These are phyloP conservation scores for Stenogyne calaminthoides DNA, from an alignment of 305 asterid species.

Conservation along the genomic window DNA sequence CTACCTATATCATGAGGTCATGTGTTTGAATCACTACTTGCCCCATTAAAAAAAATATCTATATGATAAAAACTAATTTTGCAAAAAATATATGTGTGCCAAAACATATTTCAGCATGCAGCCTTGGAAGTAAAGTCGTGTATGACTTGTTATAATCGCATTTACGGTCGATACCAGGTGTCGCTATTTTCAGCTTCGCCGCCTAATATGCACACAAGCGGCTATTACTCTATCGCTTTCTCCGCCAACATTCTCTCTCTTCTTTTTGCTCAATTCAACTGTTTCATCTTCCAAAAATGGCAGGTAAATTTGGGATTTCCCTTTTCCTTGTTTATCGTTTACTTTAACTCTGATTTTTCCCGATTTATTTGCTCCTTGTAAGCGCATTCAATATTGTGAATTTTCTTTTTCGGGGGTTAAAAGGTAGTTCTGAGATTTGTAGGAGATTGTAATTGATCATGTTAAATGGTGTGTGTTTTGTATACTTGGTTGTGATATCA, in stretches of 20 bases:
- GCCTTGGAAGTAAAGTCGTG: no score
- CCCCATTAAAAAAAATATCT: no score
- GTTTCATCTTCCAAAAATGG: conserved; percentile 36
- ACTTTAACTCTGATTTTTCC: not conserved
- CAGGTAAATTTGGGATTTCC: conserved; percentile 31
- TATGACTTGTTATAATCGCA: no score
- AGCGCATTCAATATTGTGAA: conserved; percentile 11
- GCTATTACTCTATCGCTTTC: conserved; percentile 32
- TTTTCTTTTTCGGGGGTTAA: not conserved
- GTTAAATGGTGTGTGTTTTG: not conserved
- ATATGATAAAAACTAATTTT: no score
- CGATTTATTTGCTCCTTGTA: not conserved
- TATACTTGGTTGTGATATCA: conserved; percentile 6
- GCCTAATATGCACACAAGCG: not conserved
- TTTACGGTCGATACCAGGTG: no score
- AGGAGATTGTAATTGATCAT: conserved; percentile 15
- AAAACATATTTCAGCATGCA: no score
- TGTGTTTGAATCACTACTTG: no score
- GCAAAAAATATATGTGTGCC: no score
- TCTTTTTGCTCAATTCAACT: conserved; percentile 24
- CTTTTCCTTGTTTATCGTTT: not conserved
- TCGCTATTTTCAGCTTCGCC: no score
- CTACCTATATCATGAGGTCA: no score
- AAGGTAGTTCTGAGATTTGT: conserved; percentile 14
- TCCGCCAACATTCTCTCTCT: conserved; percentile 34